Evolutionary conservation across 352 stramenopile genomes (phyloP), one percentile per base, ranked within the genome.

Genomic region (Phytophthora aleatoria): DNA sequence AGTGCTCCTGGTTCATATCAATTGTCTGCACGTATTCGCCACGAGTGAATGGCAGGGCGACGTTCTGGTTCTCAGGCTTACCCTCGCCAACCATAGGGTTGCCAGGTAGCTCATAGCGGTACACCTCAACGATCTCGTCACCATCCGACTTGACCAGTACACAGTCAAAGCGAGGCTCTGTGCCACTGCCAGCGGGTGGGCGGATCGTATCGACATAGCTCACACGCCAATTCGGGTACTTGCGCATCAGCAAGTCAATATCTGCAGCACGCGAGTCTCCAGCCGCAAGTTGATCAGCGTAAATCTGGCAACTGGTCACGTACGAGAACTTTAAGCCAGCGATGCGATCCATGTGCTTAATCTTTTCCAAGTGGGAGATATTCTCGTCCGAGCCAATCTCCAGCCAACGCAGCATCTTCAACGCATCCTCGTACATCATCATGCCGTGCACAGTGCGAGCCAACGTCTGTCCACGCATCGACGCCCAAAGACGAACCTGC

Each of bases 221-320:
- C 45, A 97, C 90, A 41, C 90, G 90, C 72, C 87, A 92, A 71
- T 98, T 98, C 24, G 96, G 96, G 78, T 98, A 98, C 57, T 97
- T 95, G 15, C 96, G 90, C 89, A 99, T 97, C 2, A 99, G 81
- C 26, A 98, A 73, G 52, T 99, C 97, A 63, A 99, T 99, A 70
- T 99, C 97, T 7, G 98, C 92, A 28, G 89, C 87, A 16, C 85
- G 82, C 1, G 73, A 73, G 50, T 96, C 86, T 38, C 85, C 83
- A 5, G 73, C 58, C 12, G 85, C 84, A 30, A 92, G 74, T 51
- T 95, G 85, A 49, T 95, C 80, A 9, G 85, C 88, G 66, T 96
- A 96, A 49, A 95, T 93, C 68, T 96, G 89, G 57, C 89, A 96
- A 82, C 85, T 96, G 8, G 85, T 94, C 49, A 96, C 83, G 55